Evolutionary conservation across 2,329 filamentous ascomycete genomes (phyloP).

Genomic region (Diplodia mutila): DNA sequence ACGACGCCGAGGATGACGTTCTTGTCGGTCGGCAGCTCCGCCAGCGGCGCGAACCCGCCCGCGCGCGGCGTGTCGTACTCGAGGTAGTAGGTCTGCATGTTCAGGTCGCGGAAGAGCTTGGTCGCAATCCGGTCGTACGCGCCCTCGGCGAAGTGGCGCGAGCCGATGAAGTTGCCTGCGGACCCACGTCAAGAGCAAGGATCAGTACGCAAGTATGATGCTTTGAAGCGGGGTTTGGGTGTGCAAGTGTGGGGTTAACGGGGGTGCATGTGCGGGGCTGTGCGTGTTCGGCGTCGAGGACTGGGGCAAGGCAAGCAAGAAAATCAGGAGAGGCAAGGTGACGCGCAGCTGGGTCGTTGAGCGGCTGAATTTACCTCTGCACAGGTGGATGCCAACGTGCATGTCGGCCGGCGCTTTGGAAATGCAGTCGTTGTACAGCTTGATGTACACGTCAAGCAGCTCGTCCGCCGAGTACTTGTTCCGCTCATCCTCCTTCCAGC

Average conservation of each 20-base stretch:
- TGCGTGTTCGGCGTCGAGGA: not conserved
- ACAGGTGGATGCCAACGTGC: slow-evolving; percentile 75
- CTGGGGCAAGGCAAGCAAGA: slow-evolving; percentile 37
- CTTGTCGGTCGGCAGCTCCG: slow-evolving; percentile 46
- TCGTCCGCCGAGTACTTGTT: slow-evolving; percentile 69
- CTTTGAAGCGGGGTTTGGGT: not conserved
- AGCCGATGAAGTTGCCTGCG: slow-evolving; percentile 48
- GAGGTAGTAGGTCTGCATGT: slow-evolving; percentile 39
- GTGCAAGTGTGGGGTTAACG: slow-evolving; percentile 27
- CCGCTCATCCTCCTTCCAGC: slow-evolving; percentile 59
- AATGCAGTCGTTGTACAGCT: slow-evolving; percentile 72
- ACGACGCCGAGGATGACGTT: slow-evolving; percentile 49
- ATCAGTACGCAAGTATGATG: not conserved
- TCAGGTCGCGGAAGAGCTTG: slow-evolving; percentile 36
- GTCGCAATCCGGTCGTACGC: slow-evolving; percentile 49
- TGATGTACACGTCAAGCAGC: slow-evolving; percentile 72
- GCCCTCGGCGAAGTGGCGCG: slow-evolving; percentile 48
- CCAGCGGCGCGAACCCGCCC: slow-evolving; percentile 49
- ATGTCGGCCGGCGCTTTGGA: slow-evolving; percentile 66
- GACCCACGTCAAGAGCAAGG: not conserved
- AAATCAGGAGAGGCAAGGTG: not conserved
- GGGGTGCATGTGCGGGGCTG: not conserved
- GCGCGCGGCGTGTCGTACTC: slow-evolving; percentile 50
- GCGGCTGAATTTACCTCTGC: slow-evolving; percentile 42
- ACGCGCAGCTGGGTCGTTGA: not conserved